A percentile compares a stretch with the other conserved stretches of the same genome.
phyloP scores from a whole-genome alignment of 345 rosid genomes.

The Eucalyptus cladocalyx region DNA sequence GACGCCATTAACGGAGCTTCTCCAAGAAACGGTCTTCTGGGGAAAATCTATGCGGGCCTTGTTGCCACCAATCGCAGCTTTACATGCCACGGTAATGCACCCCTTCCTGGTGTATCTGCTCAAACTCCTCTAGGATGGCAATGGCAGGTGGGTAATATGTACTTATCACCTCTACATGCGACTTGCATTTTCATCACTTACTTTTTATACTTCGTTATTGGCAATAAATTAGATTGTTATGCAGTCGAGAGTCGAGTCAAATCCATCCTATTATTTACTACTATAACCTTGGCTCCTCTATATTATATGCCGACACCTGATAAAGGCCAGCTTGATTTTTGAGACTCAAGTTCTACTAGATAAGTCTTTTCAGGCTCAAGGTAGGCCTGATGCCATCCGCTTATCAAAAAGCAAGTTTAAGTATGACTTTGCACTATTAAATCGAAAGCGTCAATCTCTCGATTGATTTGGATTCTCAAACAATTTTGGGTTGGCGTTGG shows the following conservation, averaged over 20 bases:
- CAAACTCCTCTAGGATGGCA: accelerated
- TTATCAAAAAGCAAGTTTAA: background rate
- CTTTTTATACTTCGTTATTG: background rate
- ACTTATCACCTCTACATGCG: background rate
- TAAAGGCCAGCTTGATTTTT: background rate
- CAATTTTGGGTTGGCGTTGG: background rate
- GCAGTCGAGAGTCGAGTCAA: background rate
- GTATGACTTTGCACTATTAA: background rate
- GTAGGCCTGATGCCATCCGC: background rate
- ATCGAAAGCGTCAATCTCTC: too few relatives aligned
- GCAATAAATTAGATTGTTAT: background rate
- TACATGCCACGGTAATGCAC: background rate
- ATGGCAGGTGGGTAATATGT: background rate
- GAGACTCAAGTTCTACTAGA: background rate
- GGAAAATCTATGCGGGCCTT: background rate
- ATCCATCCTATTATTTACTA: background rate
- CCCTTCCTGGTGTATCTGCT: background rate
- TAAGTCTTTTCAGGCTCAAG: background rate
- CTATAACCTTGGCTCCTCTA: background rate
- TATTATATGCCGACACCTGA: background rate
- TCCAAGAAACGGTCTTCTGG: background rate
- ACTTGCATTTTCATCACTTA: background rate
- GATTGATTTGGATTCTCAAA: background rate
- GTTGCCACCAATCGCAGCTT: background rate
- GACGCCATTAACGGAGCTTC: background rate